A percentile compares a stretch with the other conserved stretches of the same genome.
Evolutionary conservation across 352 stramenopile genomes (phyloP).

Genomic region (Achlya hypogyna): DNA sequence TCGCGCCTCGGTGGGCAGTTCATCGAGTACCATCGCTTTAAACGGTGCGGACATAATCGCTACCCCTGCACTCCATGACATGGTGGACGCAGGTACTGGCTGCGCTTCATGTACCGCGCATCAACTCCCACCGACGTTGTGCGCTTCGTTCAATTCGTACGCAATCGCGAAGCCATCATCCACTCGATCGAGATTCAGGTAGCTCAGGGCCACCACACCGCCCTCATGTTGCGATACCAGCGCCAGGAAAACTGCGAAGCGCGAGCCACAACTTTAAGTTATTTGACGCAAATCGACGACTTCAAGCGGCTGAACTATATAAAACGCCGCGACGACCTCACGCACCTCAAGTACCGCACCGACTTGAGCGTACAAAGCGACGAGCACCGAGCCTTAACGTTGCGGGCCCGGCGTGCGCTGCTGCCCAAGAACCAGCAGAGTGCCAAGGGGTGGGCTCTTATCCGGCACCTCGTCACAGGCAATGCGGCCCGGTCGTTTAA

Average conservation of each 20-base stretch:
- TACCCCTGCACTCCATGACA: neutral
- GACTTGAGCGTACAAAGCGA: neutral
- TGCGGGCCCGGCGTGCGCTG: neutral
- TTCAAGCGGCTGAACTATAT: neutral
- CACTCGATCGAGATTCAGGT: neutral
- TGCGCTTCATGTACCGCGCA: slow-evolving; percentile 8
- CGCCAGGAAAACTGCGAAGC: neutral
- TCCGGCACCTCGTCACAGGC: neutral
- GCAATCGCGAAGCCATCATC: neutral
- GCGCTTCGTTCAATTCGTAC: slow-evolving; percentile 11
- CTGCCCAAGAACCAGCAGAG: neutral
- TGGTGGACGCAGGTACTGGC: slow-evolving; percentile 6
- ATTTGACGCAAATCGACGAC: neutral
- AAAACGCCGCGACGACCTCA: neutral
- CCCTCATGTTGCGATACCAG: neutral
- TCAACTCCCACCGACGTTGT: neutral
- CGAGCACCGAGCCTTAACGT: neutral
- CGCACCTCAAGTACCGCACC: slow-evolving; percentile 8
- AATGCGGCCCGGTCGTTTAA: neutral
- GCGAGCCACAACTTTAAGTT: neutral
- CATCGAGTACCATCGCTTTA: slow-evolving; percentile 16
- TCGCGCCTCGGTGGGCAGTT: slow-evolving; percentile 7
- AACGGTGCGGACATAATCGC: neutral
- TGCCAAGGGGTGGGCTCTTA: neutral
- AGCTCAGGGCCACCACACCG: neutral